Evolutionary conservation across 441 rosid species (phyloP), one percentile per base, ranked within the genome.

Genomic region (Corymbia citriodora): DNA sequence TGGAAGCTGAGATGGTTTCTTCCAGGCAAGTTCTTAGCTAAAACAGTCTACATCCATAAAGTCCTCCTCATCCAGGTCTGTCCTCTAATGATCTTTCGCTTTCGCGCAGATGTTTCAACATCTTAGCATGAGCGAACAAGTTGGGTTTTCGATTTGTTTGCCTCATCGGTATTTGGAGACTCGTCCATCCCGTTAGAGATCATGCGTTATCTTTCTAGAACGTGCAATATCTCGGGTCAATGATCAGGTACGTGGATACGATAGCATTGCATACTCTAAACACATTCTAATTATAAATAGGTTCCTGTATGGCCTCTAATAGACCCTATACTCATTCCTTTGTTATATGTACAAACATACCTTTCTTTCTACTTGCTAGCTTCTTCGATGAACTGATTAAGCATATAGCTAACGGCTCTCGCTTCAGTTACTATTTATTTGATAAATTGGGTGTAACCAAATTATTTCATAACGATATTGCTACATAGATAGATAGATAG

Each of bases 281-380:
- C 52, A 23, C 10, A 3, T 74, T 25, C 29, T 3, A 7, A 23
- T 74, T 1, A 40, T 74, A 6, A 4, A 74, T 1, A 12, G 52
- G 50, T 40, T 74, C 40, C 5, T 74, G 6, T 40, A 40, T 0
- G 1, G 16, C 49, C 50, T 0, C 6, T 10, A 10, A 10, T 40
- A 6, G 21, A 14, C 16, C 50, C 0, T 11, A 0, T 40, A 25
- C n/a, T 40, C 52, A 3, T 0, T 40, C 83, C 27, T 36, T 40
- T 12, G 13, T 45, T 74, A 40, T 40, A 12, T 74, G 16, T 12
- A 23, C 16, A 23, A 21, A 1, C n/a, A 5, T 11, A 18, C 27
- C 29, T 40, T 23, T 40, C 29, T 40, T 74, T 11, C 50, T 45
- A 2, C 11, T 74, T 19, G 50, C 50, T 40, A 74, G 49, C 83